Base-by-base conservation (phyloP, 106 monocot genomes). In the Iris macrosiphon region DNA sequence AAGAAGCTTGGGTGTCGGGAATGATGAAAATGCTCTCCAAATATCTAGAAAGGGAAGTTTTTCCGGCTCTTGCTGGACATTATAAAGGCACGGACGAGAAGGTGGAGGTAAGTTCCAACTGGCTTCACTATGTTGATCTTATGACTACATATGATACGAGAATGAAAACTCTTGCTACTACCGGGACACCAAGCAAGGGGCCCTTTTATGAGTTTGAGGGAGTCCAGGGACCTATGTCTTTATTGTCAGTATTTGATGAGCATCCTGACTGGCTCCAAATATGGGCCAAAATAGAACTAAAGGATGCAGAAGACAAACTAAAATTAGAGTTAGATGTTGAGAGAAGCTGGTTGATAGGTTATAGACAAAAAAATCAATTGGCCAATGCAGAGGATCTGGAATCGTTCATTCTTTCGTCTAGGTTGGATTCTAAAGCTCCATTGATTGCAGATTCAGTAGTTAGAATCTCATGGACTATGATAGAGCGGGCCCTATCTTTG, bases 401-500 rank as follows among this genome's bases (percentile, higher is more conserved):
- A 14, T 35, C 60, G 20, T 89, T 80, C 56, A 60, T 84, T 52
- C 67, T 84, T 52, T 80, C 66, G 11, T 64, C 79, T 31, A 70
- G 76, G 50, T 83, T 84, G 27, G 84, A 89, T 32, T 80, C 64
- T 59, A 80, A 69, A 58, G 80, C 89, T 49, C 89, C 89, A 42
- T 17, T 51, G 10, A 62, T 89, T 65, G 73, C 65, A 31, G 84
- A 89, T 17, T 73, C 64, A 38, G 66, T 89, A 34, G 27, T 84
- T 44, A 76, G 61, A 74, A 63, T 61, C 21, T 50, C 74, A 18
- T 75, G 73, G 70, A 27, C 69, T 30, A 84, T 84, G 77, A 68
- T 84, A 19, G 89, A 84, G 48, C 84, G 76, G 62, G 63, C 67
- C 12, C 60, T 11, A 42, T 22, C 45, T 52, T 49, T 89, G 35